Evolutionary conservation across 169 alveolate species (phyloP).

Genomic region (Plasmodium blacklocki): DNA sequence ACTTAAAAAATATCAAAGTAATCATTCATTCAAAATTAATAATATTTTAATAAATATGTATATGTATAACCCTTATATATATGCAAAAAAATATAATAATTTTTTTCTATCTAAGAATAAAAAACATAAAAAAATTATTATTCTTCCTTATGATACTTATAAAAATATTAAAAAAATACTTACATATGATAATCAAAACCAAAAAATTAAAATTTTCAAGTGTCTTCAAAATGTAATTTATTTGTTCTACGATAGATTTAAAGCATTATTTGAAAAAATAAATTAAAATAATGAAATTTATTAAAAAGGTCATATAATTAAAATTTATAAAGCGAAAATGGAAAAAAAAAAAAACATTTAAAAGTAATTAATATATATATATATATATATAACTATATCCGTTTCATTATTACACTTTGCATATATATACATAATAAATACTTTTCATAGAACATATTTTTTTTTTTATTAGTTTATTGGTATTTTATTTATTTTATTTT

Average conservation of each 20-base stretch:
- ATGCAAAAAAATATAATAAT: conserved; percentile 21
- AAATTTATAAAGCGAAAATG: too few species aligned
- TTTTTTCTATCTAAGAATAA: conserved; percentile 12
- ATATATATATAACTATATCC: too few species aligned
- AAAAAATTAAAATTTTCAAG: conserved; percentile 27
- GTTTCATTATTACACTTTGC: too few species aligned
- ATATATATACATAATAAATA: too few species aligned
- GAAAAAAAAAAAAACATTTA: too few species aligned
- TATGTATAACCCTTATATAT: conserved; percentile 66
- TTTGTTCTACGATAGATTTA: conserved; percentile 30
- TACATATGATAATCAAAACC: background rate
- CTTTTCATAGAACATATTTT: too few species aligned
- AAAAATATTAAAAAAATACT: conserved; percentile 52
- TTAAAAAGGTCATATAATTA: too few species aligned
- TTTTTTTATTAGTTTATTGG: too few species aligned
- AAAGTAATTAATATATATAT: too few species aligned
- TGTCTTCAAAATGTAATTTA: conserved; percentile 27
- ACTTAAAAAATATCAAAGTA: conserved; percentile 45
- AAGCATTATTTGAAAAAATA: conserved; percentile 34
- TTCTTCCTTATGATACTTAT: conserved; percentile 72
- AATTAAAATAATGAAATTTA: background rate
- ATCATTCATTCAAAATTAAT: conserved; percentile 48
- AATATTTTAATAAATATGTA: conserved; percentile 63
- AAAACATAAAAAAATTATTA: conserved; percentile 41
- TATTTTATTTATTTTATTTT: too few species aligned